Evolutionary conservation across 371 early-diverging fungal species (phyloP).

Genomic region (Mucor circinelloides): DNA sequence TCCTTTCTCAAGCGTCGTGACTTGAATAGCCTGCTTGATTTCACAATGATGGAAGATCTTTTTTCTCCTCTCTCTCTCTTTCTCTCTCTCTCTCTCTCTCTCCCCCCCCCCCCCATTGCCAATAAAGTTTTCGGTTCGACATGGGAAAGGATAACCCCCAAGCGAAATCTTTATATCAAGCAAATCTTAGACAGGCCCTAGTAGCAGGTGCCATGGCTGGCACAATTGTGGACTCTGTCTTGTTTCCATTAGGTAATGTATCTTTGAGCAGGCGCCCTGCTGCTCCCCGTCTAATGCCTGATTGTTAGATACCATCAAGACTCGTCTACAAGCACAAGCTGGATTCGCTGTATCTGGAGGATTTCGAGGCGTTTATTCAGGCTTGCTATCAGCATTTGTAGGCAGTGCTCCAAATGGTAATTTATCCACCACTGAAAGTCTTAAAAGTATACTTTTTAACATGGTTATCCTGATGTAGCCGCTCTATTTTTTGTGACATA

Average conservation of each 20-base stretch:
- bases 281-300: background rate
- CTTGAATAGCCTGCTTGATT: background rate
- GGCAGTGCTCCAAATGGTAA: conserved; percentile 93
- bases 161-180: conserved; percentile 18
- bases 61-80: background rate
- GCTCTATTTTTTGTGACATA: conserved; percentile 92
- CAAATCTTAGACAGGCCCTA: conserved; percentile 46
- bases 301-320: conserved; percentile 86
- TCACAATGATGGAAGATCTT: no score
- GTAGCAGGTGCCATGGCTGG: conserved; percentile 82
- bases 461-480: conserved; percentile 53
- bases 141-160: conserved; percentile 15
- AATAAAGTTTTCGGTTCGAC: background rate
- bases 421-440: background rate
- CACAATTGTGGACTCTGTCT: conserved; percentile 80
- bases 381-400: conserved; percentile 85
- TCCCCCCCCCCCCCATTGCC: background rate
- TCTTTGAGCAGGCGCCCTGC: background rate
- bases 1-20: background rate
- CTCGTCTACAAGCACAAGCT: conserved; percentile 81
- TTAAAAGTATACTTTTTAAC: background rate
- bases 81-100: background rate
- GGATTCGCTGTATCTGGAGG: conserved; percentile 92
- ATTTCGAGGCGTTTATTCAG: conserved; percentile 89
- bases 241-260: conserved; percentile 75